Base-by-base conservation (phyloP, 2,329 filamentous ascomycete species). In the Uncinocarpus reesii region DNA sequence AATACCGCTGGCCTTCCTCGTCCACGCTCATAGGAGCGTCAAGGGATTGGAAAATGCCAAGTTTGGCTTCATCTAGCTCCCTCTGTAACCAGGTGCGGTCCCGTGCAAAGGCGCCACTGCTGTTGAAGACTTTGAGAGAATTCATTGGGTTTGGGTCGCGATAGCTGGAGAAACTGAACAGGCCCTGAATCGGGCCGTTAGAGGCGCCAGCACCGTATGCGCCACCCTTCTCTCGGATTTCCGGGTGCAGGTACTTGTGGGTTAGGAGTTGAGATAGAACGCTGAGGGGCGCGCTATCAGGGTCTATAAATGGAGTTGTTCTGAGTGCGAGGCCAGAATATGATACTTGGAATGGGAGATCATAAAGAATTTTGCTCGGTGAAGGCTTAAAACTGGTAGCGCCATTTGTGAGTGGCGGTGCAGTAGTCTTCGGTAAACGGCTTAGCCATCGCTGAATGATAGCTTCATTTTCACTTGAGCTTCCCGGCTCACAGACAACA, bases 111-210 rank as follows among this genome's bases (percentile, higher is more conserved):
- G 76, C 71, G 1, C 90, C 92, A 1, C 87, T 85, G 49, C 83
- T 82, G 26, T 77, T 73, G 80, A 95, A 94, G 52, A 95, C 85
- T 48, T 77, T 79, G 55, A 96, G 71, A 0, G 87, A 90, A 66
- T 95, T 95, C 53, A 83, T 74, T 0, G 92, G 90, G 62, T 96
- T 95, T 2, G 92, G 92, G 63, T 98, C 92, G 44, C 92, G 85
- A 74, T 98, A 98, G 37, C 86, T 90, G 70, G 94, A 95, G 70
- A 95, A 93, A 13, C 87, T 87, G 58, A 98, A 96, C 1, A 94
- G 66, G 20, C 89, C 90, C 56, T 86, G 83, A 6, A 95, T 70
- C 0, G 84, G 79, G 20, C 81, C 80, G 37, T 84, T 83, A 63
- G 87, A 90, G 1, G 92, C 90, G 11, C 89, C 88, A 18, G 87